Evolutionary conservation across 208 protist genomes (phyloP).

Genomic region (Trypanosoma grayi): DNA sequence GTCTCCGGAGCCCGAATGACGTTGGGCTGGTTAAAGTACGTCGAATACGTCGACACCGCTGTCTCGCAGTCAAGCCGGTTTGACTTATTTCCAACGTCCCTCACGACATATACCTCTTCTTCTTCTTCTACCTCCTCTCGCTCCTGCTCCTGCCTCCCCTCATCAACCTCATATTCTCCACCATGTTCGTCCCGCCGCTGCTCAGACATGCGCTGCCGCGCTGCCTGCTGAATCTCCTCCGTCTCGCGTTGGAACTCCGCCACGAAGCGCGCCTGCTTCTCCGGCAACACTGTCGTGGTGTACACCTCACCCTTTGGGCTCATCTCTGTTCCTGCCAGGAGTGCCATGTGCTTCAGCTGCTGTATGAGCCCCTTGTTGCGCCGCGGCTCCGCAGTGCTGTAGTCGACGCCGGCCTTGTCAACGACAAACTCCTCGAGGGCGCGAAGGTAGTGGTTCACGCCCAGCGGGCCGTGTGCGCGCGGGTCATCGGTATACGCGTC

Average conservation of each 20-base stretch:
- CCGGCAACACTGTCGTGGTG: slow-evolving; percentile 57
- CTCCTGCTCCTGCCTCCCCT: slow-evolving; percentile 13
- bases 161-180: neutral
- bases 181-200: neutral
- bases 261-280: slow-evolving; percentile 76
- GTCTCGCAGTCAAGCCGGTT: slow-evolving; percentile 84
- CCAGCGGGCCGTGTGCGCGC: slow-evolving; percentile 68
- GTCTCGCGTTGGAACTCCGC: slow-evolving; percentile 61
- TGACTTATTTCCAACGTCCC: slow-evolving; percentile 32
- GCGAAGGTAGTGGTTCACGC: slow-evolving; percentile 68
- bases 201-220: slow-evolving; percentile 34
- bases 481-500: slow-evolving; percentile 75
- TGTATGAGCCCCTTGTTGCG: slow-evolving; percentile 83
- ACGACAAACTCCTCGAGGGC: slow-evolving; percentile 83
- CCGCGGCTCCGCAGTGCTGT: slow-evolving; percentile 58
- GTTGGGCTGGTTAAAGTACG: slow-evolving; percentile 89
- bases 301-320: slow-evolving; percentile 48
- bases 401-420: slow-evolving; percentile 64
- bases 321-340: slow-evolving; percentile 51
- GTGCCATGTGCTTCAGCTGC: slow-evolving; percentile 64
- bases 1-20: slow-evolving; percentile 55
- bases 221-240: slow-evolving; percentile 62
- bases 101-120: slow-evolving; percentile 39
- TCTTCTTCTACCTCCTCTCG: slow-evolving; percentile 12
- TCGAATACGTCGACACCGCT: slow-evolving; percentile 68